Conservation (phyloP, 2,329 filamentous ascomycete species). For the Escovopsis weberi region DNA sequence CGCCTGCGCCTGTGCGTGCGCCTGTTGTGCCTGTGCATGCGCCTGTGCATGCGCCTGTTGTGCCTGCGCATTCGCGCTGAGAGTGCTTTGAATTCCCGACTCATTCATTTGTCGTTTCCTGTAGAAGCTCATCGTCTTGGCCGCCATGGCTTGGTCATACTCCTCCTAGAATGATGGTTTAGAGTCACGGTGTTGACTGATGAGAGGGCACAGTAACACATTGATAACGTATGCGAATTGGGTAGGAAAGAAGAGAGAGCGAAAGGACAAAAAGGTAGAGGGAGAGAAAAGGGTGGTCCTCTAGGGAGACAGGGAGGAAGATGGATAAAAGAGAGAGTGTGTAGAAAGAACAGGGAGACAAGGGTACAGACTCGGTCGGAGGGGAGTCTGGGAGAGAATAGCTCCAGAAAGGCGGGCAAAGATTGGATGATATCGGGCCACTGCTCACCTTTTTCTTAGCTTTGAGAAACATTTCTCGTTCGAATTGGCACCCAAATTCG, state of each 20-base stretch:
- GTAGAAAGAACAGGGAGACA: too few relatives aligned
- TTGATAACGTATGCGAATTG: too few relatives aligned
- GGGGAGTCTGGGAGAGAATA: too few relatives aligned
- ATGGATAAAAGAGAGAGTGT: too few relatives aligned
- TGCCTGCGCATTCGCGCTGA: slow-evolving; percentile 29
- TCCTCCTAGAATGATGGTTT: slow-evolving; percentile 20
- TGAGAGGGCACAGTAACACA: too few relatives aligned
- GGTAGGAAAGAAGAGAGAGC: background rate
- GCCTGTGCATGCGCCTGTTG: slow-evolving; percentile 25
- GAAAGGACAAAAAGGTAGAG: background rate
- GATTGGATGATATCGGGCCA: too few relatives aligned
- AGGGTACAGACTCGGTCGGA: too few relatives aligned
- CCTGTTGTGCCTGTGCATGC: slow-evolving; percentile 13
- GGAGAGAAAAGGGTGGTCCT: background rate
- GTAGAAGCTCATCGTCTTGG: slow-evolving; percentile 33
- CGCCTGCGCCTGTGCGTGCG: slow-evolving; percentile 25
- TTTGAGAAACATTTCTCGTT: slow-evolving; percentile 31
- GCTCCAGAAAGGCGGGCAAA: too few relatives aligned
- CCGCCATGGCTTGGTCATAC: slow-evolving; percentile 34
- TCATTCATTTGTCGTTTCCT: slow-evolving; percentile 36
- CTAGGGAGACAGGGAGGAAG: too few relatives aligned
- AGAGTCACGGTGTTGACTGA: too few relatives aligned
- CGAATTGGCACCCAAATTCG: slow-evolving; percentile 28
- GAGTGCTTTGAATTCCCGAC: slow-evolving; percentile 32
- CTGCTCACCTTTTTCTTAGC: slow-evolving; percentile 33